Base-by-base conservation (phyloP, 2,329 filamentous ascomycete genomes). In the Fusarium sp. region DNA sequence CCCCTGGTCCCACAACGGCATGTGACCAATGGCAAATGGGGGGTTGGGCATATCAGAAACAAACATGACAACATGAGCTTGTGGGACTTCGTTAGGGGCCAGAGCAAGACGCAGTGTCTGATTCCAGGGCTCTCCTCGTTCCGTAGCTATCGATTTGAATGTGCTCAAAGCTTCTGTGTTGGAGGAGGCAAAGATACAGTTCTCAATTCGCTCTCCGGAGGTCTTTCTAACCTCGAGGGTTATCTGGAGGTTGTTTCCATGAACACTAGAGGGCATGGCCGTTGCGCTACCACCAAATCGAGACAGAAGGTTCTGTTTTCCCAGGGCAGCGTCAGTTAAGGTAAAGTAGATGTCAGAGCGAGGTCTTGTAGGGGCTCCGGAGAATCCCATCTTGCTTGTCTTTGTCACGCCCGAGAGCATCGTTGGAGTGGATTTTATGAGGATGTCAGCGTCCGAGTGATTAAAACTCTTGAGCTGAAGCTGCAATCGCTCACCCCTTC, bases 341-440 rank as follows among this genome's bases (percentile, higher is more conserved):
- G 95, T 98, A 49, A 99, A 83, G 80, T 99, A 99, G 57, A 99
- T 98, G 81, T 99, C 97, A 16, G 95, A 98, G 77, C 97, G 88
- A 21, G 93, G 88, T 80, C 94, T 95, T 1, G 93, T 95, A 0
- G 96, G 96, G 4, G 95, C 95, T 18, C 95, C 95, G 7, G 96
- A 94, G 80, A 99, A 98, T 4, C 95, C 96, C 81, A 98, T 95
- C 80, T 96, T 96, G 77, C 88, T 92, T 1, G 95, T 97, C 81
- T 93, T 93, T 64, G 88, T 88, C 67, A 98, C 89, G 58, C 93
- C 92, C 57, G 97, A 92, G 19, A 99, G 89, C 19, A 97, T 84
- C 0, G 96, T 98, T 1, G 96, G 96, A 6, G 94, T 97, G 53
- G 92, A 91, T 78, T 93, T 94, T 79, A 98, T 93, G 44, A 99